Evolutionary conservation across 2,329 filamentous ascomycete species (phyloP).

Genomic region (Paraconiothyrium brasiliense): DNA sequence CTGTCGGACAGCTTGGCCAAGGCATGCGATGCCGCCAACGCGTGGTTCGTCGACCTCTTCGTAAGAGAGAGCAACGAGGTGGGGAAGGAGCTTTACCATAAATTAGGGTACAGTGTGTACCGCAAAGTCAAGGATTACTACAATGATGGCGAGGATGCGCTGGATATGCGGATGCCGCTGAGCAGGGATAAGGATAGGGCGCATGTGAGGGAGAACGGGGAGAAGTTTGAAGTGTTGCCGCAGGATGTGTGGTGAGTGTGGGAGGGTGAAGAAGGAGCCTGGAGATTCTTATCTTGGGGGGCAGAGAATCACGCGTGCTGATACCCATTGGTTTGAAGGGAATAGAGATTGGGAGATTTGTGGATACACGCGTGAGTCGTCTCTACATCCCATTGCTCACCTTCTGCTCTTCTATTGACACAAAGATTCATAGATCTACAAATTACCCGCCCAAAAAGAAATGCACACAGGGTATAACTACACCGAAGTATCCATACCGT

Average conservation of each 20-base stretch:
- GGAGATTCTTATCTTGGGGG: background rate
- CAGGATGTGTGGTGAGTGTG: conserved; percentile 81
- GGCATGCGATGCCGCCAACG: conserved; percentile 81
- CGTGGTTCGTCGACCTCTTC: conserved; percentile 96
- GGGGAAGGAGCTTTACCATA: conserved; percentile 88
- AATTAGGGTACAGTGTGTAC: conserved; percentile 89
- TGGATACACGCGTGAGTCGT: background rate
- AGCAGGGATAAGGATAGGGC: conserved; percentile 78
- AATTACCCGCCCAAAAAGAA: background rate
- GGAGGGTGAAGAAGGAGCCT: background rate
- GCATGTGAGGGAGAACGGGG: conserved; percentile 83
- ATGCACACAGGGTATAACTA: conserved; percentile 11
- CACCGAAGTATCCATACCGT: background rate
- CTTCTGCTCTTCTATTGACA: background rate
- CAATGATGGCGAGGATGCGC: conserved; percentile 92
- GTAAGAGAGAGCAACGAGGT: conserved; percentile 88
- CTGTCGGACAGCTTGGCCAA: conserved; percentile 83
- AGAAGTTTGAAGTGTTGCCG: conserved; percentile 78
- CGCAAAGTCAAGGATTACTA: conserved; percentile 92
- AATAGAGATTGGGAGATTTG: background rate
- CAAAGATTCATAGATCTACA: background rate
- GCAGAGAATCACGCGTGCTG: background rate
- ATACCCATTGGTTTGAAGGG: background rate
- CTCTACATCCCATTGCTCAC: background rate
- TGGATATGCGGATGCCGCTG: conserved; percentile 95